Evolutionary conservation across 2,329 filamentous ascomycete species (phyloP), one percentile per base, ranked within the genome.

Genomic region (Colletotrichum sp.): DNA sequence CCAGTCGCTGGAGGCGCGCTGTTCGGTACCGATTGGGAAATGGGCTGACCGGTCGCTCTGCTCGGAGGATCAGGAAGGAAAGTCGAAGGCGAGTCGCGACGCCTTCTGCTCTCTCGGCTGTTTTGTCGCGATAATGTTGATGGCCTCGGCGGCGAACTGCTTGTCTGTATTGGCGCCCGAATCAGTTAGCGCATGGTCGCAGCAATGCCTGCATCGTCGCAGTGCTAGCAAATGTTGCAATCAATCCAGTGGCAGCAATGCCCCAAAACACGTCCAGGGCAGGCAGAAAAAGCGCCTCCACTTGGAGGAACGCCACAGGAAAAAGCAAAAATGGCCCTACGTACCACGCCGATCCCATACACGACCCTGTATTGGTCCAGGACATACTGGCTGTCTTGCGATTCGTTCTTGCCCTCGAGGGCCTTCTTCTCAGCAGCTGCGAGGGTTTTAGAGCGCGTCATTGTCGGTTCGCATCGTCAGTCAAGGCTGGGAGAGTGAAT

Each of bases 321-420:
- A 72, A 68, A 72, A 65, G 63, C 64, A 75, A 74, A 27, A 15
- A 63, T 67, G 66, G 6, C 22, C 25, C 22, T 78, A 86, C 86
- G 80, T 82, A 87, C 86, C 81, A 81, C 79, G 63, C 81, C 83
- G 19, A 85, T 81, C 71, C 85, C 86, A 73, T 86, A 84, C 73
- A 85, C 81, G 25, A 80, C 81, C 76, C 83, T 83, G 77, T 87
- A 82, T 71, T 81, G 81, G 44, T 85, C 82, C 3, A 86, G 78
- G 30, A 88, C 80, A 30, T 82, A 80, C 80, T 88, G 87, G 81
- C 85, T 88, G 78, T 88, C 86, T 78, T 88, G 86, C 9, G 85
- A 84, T 70, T 86, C 86, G 75, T 82, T 80, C 72, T 75, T 80
- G 68, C 82, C 84, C 7, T 82, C 78, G 9, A 81, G 63, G 5